A percentile compares a stretch with the other conserved stretches of the same genome.
These are phyloP conservation scores for Acmispon strigosus DNA, from an alignment of 306 rosid species.

Conservation along the genomic window DNA sequence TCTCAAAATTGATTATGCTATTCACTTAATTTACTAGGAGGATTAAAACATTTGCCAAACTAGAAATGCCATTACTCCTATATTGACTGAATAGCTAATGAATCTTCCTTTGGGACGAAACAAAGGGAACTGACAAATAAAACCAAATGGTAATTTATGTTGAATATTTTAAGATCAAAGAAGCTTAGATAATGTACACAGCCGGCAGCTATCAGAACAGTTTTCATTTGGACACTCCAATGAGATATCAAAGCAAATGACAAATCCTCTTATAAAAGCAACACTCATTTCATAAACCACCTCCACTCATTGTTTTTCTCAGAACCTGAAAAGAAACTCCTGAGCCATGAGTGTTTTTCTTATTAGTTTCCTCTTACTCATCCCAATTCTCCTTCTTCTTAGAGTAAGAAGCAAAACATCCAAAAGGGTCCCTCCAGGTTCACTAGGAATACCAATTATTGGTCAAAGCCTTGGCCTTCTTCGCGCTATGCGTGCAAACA, in stretches of 20 bases:
- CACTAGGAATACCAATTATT: conserved; percentile 59
- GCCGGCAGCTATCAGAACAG: background rate
- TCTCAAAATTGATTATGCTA: too few relatives aligned
- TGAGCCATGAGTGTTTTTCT: conserved; percentile 32
- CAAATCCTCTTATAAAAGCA: too few relatives aligned
- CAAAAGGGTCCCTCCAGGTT: conserved; percentile 64
- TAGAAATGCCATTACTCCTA: too few relatives aligned
- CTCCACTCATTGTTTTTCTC: background rate
- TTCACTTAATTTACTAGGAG: too few relatives aligned
- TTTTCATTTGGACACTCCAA: background rate
- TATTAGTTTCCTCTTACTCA: conserved; percentile 28
- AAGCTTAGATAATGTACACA: background rate
- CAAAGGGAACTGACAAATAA: background rate
- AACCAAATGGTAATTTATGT: background rate
- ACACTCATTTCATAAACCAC: background rate
- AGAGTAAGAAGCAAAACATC: conserved; percentile 32
- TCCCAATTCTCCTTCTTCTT: conserved; percentile 40
- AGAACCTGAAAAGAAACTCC: background rate
- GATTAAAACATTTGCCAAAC: too few relatives aligned
- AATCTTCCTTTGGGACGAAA: background rate
- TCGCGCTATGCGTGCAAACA: conserved; percentile 52
- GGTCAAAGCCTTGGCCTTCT: conserved; percentile 65
- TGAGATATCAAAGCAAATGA: background rate
- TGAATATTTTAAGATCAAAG: background rate
- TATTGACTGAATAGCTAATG: too few relatives aligned